phyloP scores from a whole-genome alignment of 257 asterid genomes.

The Jaltomata sinuosa region DNA sequence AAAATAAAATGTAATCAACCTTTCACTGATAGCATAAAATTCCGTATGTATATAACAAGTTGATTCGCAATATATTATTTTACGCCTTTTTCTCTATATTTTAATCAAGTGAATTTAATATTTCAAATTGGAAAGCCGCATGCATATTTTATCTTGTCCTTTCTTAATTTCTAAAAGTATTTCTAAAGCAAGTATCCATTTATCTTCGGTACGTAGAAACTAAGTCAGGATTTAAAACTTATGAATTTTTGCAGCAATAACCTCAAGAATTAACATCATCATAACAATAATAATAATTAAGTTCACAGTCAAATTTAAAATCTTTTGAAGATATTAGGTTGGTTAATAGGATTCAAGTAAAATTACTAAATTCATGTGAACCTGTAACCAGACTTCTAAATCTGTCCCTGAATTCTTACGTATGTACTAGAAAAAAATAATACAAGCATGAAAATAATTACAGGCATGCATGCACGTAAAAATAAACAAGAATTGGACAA shows the following conservation, averaged over 20 bases:
- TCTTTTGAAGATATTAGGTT: no score
- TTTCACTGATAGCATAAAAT: no score
- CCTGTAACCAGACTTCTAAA: background rate
- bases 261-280: no score
- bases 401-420: background rate
- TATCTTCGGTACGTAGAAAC: background rate
- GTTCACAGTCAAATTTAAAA: background rate
- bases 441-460: background rate
- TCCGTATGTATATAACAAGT: no score
- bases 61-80: background rate
- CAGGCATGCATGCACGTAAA: background rate
- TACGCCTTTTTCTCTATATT: background rate
- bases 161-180: background rate
- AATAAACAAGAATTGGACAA: background rate
- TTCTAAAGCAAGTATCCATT: background rate
- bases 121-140: background rate
- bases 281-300: background rate
- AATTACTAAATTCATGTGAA: background rate
- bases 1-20: background rate
- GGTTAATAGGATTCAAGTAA: no score
- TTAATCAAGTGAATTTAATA: background rate
- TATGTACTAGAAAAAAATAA: background rate
- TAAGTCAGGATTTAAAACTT: background rate
- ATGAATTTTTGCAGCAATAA: background rate
- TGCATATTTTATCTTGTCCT: background rate